Percentiles rank a stretch among this genome's conserved stretches.
Evolutionary conservation across 352 stramenopile genomes (phyloP).

Genomic region (Globisporangium cederbergense): DNA sequence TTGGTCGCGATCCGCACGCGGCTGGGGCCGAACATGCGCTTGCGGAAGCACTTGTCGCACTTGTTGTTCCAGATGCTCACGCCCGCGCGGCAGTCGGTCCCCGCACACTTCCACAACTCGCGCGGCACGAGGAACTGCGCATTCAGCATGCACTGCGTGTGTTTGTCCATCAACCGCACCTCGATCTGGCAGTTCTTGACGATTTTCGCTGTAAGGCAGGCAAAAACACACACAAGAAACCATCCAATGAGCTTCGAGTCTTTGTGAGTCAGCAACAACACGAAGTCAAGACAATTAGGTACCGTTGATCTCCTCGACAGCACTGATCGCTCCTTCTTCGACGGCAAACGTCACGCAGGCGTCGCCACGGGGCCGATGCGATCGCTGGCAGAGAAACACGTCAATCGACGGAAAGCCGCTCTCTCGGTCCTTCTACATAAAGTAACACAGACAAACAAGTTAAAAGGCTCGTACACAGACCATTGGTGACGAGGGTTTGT

Average conservation of each 20-base stretch:
- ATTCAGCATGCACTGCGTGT: constrained; percentile 42
- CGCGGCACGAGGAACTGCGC: constrained; percentile 38
- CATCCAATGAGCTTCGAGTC: not conserved
- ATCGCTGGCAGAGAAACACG: constrained; percentile 52
- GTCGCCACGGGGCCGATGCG: constrained; percentile 44
- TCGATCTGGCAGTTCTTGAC: constrained; percentile 56
- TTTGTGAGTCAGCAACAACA: constrained; percentile 3
- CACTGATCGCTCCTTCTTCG: constrained; percentile 31
- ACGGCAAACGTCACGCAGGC: constrained; percentile 45
- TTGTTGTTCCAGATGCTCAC: constrained; percentile 63
- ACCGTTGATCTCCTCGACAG: constrained; percentile 59
- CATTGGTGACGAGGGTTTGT: not conserved
- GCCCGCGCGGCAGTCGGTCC: constrained; percentile 36
- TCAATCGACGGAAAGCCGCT: constrained; percentile 50
- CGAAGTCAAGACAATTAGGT: not conserved
- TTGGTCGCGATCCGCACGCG: constrained; percentile 36
- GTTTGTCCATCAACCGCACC: constrained; percentile 40
- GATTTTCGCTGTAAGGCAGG: constrained; percentile 35
- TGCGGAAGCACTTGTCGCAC: constrained; percentile 41
- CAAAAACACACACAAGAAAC: not conserved
- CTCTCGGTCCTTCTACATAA: constrained; percentile 34
- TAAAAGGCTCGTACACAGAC: not conserved
- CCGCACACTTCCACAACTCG: constrained; percentile 54
- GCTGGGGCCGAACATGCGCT: constrained; percentile 52
- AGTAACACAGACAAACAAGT: constrained; percentile 13